Conservation (phyloP, 495 filamentous ascomycete species). For the Penicillium riverlandense region DNA sequence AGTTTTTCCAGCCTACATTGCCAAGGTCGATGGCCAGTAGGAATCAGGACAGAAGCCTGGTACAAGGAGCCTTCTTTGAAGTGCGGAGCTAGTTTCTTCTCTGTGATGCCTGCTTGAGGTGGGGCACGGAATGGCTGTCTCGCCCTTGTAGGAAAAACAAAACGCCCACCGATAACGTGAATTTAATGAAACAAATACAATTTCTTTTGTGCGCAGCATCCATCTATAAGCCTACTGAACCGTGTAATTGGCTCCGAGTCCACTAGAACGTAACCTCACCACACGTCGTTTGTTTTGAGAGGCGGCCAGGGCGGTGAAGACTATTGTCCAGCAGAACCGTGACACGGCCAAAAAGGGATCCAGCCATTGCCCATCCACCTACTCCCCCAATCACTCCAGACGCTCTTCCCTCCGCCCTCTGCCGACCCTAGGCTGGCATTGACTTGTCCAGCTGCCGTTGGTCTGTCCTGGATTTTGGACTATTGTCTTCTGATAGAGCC, state of each 20-base stretch:
- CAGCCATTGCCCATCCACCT: constrained; percentile 16
- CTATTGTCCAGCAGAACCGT: constrained; percentile 14
- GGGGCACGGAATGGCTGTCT: too few species aligned
- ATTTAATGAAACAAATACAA: constrained; percentile 24
- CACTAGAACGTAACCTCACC: too few species aligned
- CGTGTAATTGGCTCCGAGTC: background rate
- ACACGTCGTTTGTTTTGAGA: background rate
- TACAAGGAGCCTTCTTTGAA: constrained; percentile 33
- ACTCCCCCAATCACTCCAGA: background rate
- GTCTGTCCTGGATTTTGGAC: too few species aligned
- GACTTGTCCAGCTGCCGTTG: too few species aligned
- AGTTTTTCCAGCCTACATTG: constrained; percentile 59
- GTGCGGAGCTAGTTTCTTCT: constrained; percentile 6
- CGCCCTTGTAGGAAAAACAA: constrained; percentile 6
- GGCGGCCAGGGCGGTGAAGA: background rate
- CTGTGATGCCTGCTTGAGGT: background rate
- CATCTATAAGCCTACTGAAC: background rate
- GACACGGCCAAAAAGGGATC: constrained; percentile 18
- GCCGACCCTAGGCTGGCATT: too few species aligned
- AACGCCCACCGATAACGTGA: constrained; percentile 23
- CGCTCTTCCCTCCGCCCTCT: too few species aligned
- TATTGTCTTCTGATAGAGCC: too few species aligned
- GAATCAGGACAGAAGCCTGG: constrained; percentile 30
- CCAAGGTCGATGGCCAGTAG: constrained; percentile 69
- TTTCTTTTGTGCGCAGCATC: constrained; percentile 6